Conservation (phyloP, 805 yeast genomes). For the Candida stauntonica region DNA sequence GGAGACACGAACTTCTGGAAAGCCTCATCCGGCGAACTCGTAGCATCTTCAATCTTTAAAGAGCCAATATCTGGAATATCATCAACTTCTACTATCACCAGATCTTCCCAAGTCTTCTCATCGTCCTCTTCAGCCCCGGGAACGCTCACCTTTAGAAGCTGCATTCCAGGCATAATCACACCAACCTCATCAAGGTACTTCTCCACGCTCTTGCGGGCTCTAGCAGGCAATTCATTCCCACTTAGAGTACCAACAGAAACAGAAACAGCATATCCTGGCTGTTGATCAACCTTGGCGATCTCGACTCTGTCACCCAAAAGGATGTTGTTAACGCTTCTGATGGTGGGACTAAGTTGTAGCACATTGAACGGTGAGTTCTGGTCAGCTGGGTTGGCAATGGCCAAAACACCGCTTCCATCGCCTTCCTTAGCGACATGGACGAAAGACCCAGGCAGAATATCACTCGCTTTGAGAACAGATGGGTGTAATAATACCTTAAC, state of each 20-base stretch:
- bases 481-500: conserved; percentile 39
- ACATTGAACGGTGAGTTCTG: conserved; percentile 33
- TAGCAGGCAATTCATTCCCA: conserved; percentile 20
- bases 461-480: conserved; percentile 43
- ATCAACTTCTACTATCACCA: conserved; percentile 27
- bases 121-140: conserved; percentile 19
- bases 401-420: conserved; percentile 40
- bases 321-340: conserved; percentile 39
- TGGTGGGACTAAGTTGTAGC: conserved; percentile 43
- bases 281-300: conserved; percentile 41
- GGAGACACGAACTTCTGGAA: conserved; percentile 38
- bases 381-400: conserved; percentile 36
- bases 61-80: conserved; percentile 37
- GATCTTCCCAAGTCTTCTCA: conserved; percentile 14
- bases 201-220: conserved; percentile 33
- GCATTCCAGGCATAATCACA: conserved; percentile 54
- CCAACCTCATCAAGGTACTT: conserved; percentile 51
- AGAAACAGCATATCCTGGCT: conserved; percentile 43
- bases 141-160: conserved; percentile 25
- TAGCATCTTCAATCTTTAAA: conserved; percentile 28
- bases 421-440: conserved; percentile 43
- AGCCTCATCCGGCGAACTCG: conserved; percentile 12
- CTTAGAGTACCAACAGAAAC: conserved; percentile 32
- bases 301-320: conserved; percentile 48
- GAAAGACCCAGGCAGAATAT: conserved; percentile 41